A percentile compares a stretch with the other conserved stretches of the same genome.
phyloP scores from a whole-genome alignment of 202 grass and related monocot species.

The Carex arenaria region DNA sequence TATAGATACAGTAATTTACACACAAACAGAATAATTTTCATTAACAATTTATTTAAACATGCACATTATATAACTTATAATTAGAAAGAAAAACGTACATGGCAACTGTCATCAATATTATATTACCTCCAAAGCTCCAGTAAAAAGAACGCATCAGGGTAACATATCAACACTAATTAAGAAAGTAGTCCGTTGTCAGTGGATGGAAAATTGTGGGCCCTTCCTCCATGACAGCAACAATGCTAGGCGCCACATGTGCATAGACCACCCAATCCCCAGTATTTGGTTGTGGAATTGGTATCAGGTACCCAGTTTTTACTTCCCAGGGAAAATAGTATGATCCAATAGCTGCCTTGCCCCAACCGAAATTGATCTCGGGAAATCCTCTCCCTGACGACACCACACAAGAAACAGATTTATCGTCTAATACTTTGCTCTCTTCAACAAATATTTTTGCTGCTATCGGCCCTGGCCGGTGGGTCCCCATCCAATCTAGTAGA shows the following conservation, averaged over 20 bases:
- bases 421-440: conserved; percentile 4
- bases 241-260: conserved; percentile 28
- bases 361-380: conserved; percentile 62
- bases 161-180: not conserved
- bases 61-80: too few species aligned
- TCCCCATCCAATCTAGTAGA: conserved; percentile 59
- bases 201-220: conserved; percentile 34
- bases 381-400: conserved; percentile 63
- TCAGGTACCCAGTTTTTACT: conserved; percentile 40
- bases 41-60: too few species aligned
- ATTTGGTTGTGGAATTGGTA: conserved; percentile 68
- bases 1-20: too few species aligned
- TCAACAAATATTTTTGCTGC: conserved; percentile 33
- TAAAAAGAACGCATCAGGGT: not conserved
- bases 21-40: too few species aligned
- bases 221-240: conserved; percentile 52
- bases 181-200: conserved; percentile 34
- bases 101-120: not conserved
- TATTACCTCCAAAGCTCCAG: not conserved
- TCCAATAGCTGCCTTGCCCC: conserved; percentile 49
- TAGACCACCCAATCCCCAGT: conserved; percentile 69
- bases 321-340: conserved; percentile 90
- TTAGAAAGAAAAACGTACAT: not conserved
- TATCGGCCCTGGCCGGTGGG: conserved; percentile 23
- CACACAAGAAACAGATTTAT: conserved; percentile 26